phyloP scores from a whole-genome alignment of 2,329 filamentous ascomycete genomes.

The Plenodomus lindquistii region DNA sequence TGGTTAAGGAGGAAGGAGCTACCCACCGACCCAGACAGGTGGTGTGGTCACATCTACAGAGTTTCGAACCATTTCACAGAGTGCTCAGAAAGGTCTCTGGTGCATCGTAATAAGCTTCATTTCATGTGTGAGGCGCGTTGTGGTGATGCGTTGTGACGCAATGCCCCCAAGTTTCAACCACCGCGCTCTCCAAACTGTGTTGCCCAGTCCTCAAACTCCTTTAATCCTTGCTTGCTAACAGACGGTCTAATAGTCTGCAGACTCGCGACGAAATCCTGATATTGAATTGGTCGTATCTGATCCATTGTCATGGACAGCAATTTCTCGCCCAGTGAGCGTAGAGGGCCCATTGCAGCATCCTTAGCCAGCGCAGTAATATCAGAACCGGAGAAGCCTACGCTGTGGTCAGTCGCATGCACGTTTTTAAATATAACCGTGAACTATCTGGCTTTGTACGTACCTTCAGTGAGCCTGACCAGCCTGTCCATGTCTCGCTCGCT shows the following conservation, averaged over 20 bases:
- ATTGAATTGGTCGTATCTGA: conserved; percentile 83
- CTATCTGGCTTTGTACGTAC: conserved; percentile 54
- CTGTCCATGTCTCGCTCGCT: conserved; percentile 70
- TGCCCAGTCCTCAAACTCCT: conserved; percentile 94
- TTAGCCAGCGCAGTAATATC: conserved; percentile 97
- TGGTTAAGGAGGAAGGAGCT: conserved; percentile 13
- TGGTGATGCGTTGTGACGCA: neutral
- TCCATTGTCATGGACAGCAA: conserved; percentile 91
- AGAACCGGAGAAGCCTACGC: conserved; percentile 90
- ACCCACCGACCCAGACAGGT: conserved; percentile 10
- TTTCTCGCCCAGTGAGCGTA: conserved; percentile 86
- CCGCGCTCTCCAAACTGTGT: conserved; percentile 89
- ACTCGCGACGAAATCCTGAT: conserved; percentile 83
- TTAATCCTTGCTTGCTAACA: conserved; percentile 81
- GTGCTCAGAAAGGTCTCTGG: neutral
- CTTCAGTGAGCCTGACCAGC: conserved; percentile 81
- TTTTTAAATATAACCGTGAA: neutral
- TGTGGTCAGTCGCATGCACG: neutral
- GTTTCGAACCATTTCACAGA: neutral
- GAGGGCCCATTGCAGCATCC: conserved; percentile 95
- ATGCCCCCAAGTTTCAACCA: conserved; percentile 56
- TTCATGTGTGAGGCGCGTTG: neutral
- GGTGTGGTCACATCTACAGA: neutral
- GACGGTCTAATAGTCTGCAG: conserved; percentile 84
- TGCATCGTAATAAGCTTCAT: neutral